Evolutionary conservation across 192 early-diverging fungal genomes (phyloP), one percentile per base, ranked within the genome.

Genomic region (Gryganskiella cystojenkinii): DNA sequence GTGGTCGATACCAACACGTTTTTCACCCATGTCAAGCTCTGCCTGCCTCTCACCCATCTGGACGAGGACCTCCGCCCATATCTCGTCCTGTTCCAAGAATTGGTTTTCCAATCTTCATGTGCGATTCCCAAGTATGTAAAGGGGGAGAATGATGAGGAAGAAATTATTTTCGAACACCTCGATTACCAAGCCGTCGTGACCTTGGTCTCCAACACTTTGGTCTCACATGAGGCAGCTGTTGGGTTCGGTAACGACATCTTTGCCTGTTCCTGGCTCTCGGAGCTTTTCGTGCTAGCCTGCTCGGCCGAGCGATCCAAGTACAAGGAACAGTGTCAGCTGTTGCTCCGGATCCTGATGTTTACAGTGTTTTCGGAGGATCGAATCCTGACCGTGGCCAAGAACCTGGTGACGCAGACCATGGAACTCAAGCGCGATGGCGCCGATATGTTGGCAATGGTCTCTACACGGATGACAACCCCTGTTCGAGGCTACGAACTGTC

Each of bases 51-150:
- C 31, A 58, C 45, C 14, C 55, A 64, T n/a, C 59, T 96, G 0
- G 84, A 90, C n/a, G 82, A 82, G 19, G 67, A 82, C 19, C 80
- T 92, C 28, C 87, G 89, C 9, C 87, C 90, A 14, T 93, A 88
- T 80, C 59, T 95, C 40, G 86, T 89, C 10, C 81, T 95, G 47
- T 92, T 95, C 82, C 90, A 92, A 49, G 93, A 92, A 52, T 80
- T 93, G n/a, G 40, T 95, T 20, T 89, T 95, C 59, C 81, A 87
- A 60, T 82, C 82, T 8, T 83, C 88, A 33, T 49, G 89, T 31
- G 47, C 64, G 20, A 80, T 88, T 14, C 87, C 90, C 3, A 81
- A 81, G 9, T 81, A 76, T n/a, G 50, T 84, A 0, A 10, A 65
- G 2, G 80, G 81, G n/a, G 70, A 85, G 15, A 57, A 78, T 3